Evolutionary conservation across 805 yeast species (phyloP), one percentile per base, ranked within the genome.

Genomic region (Pichia rugopelliculosa): DNA sequence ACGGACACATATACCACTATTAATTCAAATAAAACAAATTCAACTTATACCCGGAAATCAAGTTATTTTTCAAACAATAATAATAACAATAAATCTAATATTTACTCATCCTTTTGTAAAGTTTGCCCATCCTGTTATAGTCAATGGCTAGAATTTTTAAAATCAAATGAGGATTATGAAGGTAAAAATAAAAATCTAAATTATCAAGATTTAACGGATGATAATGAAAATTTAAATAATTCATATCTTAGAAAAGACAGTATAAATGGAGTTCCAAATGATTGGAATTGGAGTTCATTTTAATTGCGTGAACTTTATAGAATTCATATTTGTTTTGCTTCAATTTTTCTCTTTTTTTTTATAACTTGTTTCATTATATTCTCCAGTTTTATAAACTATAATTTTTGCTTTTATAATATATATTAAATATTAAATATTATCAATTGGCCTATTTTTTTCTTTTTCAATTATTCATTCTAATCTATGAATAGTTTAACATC

Each of bases 211-310:
- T 21, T 48, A 25, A 17, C 20, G 15, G 38, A 47, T 22, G 20
- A 21, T 11, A 22, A 20, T 2, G 15, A 18, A 17, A 17, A 60
- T 41, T 60, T 63, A 21, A 67, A 49, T 46, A 45, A 49, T 45
- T 24, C n/a, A 6, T 15, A 30, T 3, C 8, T 10, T 4, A 47
- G 57, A 37, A 47, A 52, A 44, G 47, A 47, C 17, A 49, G 51
- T 36, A 42, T 44, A 17, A 39, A 55, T 15, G 58, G 56, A 43
- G 64, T 69, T 36, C 68, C 72, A 3, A 65, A 56, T 41, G 77
- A 74, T 58, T 74, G 80, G 79, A 70, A 67, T 24, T 74, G 80
- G 79, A 73, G 79, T 56, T 73, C 79, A 6, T 73, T 75, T 55
- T 74, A 53, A 58, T 12, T 9, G 4, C 7, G 11, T 15, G 18